Base-by-base conservation (phyloP, 129 eudicot genomes). In the Silybum marianum region DNA sequence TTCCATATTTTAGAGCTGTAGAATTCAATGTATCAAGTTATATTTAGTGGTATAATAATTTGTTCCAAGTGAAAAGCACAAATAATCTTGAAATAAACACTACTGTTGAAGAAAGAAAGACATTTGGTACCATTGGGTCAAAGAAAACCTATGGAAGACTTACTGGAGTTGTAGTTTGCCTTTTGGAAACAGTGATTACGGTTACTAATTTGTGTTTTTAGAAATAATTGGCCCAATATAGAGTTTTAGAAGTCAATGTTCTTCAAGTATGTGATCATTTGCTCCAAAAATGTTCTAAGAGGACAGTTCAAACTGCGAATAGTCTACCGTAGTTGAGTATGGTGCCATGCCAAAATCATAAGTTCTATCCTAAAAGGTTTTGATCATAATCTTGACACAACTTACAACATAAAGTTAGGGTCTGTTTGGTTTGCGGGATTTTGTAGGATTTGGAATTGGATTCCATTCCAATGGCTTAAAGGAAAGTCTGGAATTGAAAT, bases 331-430 rank as follows among this genome's bases (percentile, higher is more conserved):
- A 32, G 36, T 32, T 32, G 36, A 32, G n/a, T n/a, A n/a, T n/a
- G n/a, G n/a, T n/a, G n/a, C n/a, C n/a, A n/a, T n/a, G 38, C 72
- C 72, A 72, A 69, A 79, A 21, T 79, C 65, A 22, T 79, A 24
- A 54, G 40, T n/a, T 38, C 42, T 36, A 38, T 39, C 40, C 26
- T 25, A 24, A 58, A 73, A 73, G 73, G 44, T 30, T 51, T 14
- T 39, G 73, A 22, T 81, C 19, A 46, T 67, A 26, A 67, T 68
- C 70, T 74, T 13, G 42, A 19, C 13, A 36, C 23, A 6, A 22
- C 25, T 71, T 58, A 44, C 22, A 34, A 74, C 26, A 24, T 65
- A 21, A 51, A 51, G 62, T 51, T 44, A 21, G 70, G 44, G 30
- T 58, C 6, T 7, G 1, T 38, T 38, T 38, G 42, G 42, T 7